Percentiles rank a stretch among this genome's conserved stretches.
Evolutionary conservation across 352 stramenopile genomes (phyloP).

Genomic region (Blastocystis hominis): DNA sequence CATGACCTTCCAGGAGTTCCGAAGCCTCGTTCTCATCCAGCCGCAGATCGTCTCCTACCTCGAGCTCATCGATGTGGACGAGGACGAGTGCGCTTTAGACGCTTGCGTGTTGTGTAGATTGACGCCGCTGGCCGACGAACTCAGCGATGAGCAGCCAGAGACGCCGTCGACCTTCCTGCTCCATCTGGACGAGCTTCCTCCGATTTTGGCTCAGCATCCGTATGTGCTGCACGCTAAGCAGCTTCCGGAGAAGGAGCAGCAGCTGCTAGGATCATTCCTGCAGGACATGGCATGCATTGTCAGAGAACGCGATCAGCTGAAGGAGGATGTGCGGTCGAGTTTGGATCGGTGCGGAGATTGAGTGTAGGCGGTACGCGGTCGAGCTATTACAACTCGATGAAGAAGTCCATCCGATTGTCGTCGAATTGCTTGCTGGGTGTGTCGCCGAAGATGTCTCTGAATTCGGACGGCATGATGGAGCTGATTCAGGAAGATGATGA

Average conservation of each 20-base stretch:
- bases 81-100: background rate
- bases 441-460: background rate
- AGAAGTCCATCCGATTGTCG: conserved; percentile 10
- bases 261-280: background rate
- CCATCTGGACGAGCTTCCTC: background rate
- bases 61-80: background rate
- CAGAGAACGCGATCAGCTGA: background rate
- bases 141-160: background rate
- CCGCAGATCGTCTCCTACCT: conserved; percentile 4
- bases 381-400: background rate
- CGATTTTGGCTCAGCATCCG: background rate
- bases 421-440: background rate
- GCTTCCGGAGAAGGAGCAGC: background rate
- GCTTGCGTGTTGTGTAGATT: background rate
- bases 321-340: background rate
- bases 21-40: conserved; percentile 10
- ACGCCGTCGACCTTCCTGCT: background rate
- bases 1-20: conserved; percentile 33
- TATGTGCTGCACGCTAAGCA: background rate
- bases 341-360: background rate
- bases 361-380: background rate
- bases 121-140: background rate
- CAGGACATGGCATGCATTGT: conserved; percentile 17
- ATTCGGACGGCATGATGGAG: background rate
- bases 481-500: conserved; percentile 18